Evolutionary conservation across 352 stramenopile species (phyloP), one percentile per base, ranked within the genome.

Genomic region (Phytopythium kandeliae): DNA sequence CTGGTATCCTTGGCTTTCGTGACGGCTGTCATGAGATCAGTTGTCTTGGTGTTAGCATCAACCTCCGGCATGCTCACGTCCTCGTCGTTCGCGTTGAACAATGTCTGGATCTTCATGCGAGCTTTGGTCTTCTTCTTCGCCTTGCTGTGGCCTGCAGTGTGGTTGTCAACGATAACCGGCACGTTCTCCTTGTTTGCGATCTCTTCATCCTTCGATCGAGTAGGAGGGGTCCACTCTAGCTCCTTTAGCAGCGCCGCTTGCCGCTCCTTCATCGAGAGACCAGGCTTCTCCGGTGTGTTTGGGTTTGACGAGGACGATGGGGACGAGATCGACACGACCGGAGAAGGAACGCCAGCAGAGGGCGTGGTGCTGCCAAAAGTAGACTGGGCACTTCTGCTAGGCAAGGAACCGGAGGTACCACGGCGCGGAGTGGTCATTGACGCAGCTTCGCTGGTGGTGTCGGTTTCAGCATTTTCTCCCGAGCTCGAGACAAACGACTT

Each of bases 301-400:
- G 78, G 75, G 41, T 85, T 81, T 25, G 74, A 86, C 10, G 74
- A 85, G 2, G 76, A 89, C 1, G 67, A 89, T 1, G 67, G 58
- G 4, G 78, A 86, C 16, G 78, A 87, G 45, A 87, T 76, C 0
- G 78, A 89, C 28, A 89, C 78, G 10, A 89, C 78, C 0, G 78
- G 78, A 30, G 78, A 89, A 10, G 73, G 67, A 0, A 78, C 66
- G 13, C 57, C 69, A 13, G 54, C 48, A 4, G 54, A 60, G 9
- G 62, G n/a, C 24, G 58, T 67, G 30, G 52, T 22, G 4, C 22
- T 38, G 31, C 54, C 52, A 25, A 41, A 19, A 1, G 30, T 12
- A 15, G 21, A 57, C 13, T 47, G 26, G 6, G 25, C 28, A 13
- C 6, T 36, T 37, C 15, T 50, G 13, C 11, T 44, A 11, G 37